These are phyloP conservation scores for Vanderwaltozyma tropicalis DNA, from an alignment of 805 yeast genomes.

Conservation along the genomic window DNA sequence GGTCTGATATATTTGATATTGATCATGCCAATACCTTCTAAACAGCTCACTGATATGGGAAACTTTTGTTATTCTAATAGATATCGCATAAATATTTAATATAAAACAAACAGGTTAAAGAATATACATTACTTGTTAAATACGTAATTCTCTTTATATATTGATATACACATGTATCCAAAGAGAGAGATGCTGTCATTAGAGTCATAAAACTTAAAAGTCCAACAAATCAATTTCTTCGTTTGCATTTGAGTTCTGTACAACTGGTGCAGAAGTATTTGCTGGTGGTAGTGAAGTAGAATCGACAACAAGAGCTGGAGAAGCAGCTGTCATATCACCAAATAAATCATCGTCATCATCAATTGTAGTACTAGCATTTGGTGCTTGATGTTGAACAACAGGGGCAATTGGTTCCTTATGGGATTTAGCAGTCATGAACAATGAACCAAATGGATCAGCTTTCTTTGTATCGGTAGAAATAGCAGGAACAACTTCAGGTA, in stretches of 20 bases:
- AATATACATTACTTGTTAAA: too few species aligned
- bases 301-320: slow-evolving; percentile 6
- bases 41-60: too few species aligned
- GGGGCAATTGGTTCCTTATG: slow-evolving; percentile 4
- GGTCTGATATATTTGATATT: slow-evolving; percentile 40
- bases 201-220: slow-evolving; percentile 10
- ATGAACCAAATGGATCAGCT: slow-evolving; percentile 62
- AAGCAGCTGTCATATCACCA: slow-evolving; percentile 25
- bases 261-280: background rate
- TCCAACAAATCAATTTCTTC: slow-evolving; percentile 25
- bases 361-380: background rate
- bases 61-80: too few species aligned
- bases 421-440: slow-evolving; percentile 53
- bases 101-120: too few species aligned
- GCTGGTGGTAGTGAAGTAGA: slow-evolving; percentile 1
- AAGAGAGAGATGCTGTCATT: background rate
- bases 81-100: too few species aligned
- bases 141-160: too few species aligned
- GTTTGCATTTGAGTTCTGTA: slow-evolving; percentile 3
- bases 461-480: slow-evolving; percentile 33
- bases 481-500: slow-evolving; percentile 22
- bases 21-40: background rate
- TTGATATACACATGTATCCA: background rate
- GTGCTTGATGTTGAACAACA: background rate
- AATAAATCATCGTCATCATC: slow-evolving; percentile 23